Evolutionary conservation across 2,329 filamentous ascomycete genomes (phyloP).

Genomic region (Xylaria sp.): DNA sequence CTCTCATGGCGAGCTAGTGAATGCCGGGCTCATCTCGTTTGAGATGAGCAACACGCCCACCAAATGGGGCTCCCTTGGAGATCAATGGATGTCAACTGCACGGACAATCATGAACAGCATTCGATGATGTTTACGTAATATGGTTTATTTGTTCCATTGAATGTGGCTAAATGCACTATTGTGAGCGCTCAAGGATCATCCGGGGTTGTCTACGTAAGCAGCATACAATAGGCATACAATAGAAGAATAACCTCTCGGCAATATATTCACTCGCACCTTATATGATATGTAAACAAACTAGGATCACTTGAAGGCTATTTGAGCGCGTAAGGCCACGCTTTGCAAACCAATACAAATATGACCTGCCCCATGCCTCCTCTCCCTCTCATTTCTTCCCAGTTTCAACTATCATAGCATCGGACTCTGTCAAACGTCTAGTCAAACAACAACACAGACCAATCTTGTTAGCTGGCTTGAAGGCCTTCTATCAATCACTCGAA

Average conservation of each 20-base stretch:
- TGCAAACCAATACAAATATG: too few species aligned
- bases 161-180: not conserved
- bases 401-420: not conserved
- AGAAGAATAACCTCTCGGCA: not conserved
- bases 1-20: conserved; percentile 54
- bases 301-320: too few species aligned
- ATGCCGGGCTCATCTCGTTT: conserved; percentile 53
- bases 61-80: conserved; percentile 32
- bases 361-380: not conserved
- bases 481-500: not conserved
- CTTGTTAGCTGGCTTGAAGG: not conserved
- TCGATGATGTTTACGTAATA: not conserved
- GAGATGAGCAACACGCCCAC: conserved; percentile 56
- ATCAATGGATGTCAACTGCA: not conserved
- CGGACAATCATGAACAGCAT: not conserved
- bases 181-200: not conserved
- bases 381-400: not conserved
- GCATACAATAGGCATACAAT: too few species aligned
- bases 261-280: not conserved
- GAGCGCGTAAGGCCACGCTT: too few species aligned
- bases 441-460: not conserved
- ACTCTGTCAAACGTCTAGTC: not conserved
- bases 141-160: not conserved
- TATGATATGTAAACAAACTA: not conserved
- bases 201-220: not conserved